Conservation (phyloP, 2,329 filamentous ascomycete genomes). For the Xylaria arbuscula region DNA sequence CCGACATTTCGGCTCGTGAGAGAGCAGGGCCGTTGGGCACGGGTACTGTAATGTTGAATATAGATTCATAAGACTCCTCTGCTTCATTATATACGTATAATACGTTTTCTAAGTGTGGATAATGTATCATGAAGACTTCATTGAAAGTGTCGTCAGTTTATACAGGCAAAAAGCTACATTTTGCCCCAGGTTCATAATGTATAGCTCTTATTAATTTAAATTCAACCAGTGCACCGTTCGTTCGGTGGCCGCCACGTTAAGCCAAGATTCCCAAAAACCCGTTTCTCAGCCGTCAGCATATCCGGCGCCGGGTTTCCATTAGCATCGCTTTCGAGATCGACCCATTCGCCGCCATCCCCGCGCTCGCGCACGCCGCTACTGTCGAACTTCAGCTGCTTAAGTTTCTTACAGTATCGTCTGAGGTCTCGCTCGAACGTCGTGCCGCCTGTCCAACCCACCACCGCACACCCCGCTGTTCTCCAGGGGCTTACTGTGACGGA, state of each 20-base stretch:
- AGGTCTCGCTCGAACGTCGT: slow-evolving; percentile 92
- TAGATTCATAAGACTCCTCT: neutral
- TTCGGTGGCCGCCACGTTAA: slow-evolving; percentile 73
- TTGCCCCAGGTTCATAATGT: neutral
- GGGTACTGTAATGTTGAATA: neutral
- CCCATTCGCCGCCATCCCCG: slow-evolving; percentile 70
- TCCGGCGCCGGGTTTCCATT: slow-evolving; percentile 64
- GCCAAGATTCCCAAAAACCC: slow-evolving; percentile 81
- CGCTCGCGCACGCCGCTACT: slow-evolving; percentile 84
- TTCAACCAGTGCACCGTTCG: slow-evolving; percentile 71
- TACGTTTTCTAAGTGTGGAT: too few relatives aligned
- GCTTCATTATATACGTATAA: neutral
- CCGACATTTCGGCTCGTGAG: neutral
- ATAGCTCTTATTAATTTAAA: neutral
- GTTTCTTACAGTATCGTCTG: slow-evolving; percentile 79
- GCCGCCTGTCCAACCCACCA: slow-evolving; percentile 88
- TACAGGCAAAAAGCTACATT: neutral
- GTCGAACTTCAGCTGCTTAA: slow-evolving; percentile 85
- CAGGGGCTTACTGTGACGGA: slow-evolving; percentile 73
- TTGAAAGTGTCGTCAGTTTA: neutral
- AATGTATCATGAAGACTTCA: too few relatives aligned
- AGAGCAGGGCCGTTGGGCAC: neutral
- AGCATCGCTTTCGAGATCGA: slow-evolving; percentile 71
- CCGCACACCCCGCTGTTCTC: slow-evolving; percentile 87
- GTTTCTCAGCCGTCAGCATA: slow-evolving; percentile 79